These are phyloP conservation scores for Helicocarpus griseus DNA, from an alignment of 2,329 filamentous ascomycete species.

Conservation along the genomic window DNA sequence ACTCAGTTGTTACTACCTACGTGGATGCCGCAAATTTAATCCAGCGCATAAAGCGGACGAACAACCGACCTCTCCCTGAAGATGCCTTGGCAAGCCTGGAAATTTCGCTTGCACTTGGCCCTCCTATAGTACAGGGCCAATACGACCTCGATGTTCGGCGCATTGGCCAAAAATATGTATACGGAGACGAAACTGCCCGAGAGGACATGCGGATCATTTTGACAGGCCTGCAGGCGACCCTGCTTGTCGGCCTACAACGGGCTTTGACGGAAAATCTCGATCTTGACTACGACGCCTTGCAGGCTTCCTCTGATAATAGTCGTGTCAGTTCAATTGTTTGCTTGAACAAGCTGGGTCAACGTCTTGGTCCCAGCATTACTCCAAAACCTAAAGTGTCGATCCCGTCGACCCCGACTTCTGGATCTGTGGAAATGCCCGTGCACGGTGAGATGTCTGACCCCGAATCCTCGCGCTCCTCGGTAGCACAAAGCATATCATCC, in stretches of 20 bases:
- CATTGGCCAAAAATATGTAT: slow-evolving; percentile 26
- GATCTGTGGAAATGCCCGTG: background rate
- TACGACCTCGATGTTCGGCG: slow-evolving; percentile 25
- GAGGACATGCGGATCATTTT: slow-evolving; percentile 32
- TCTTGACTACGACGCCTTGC: slow-evolving; percentile 23
- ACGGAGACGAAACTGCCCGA: slow-evolving; percentile 27
- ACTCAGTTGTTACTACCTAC: slow-evolving; percentile 9
- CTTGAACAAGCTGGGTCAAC: slow-evolving; percentile 26
- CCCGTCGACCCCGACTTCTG: background rate
- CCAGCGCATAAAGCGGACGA: slow-evolving; percentile 8
- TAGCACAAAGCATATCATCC: background rate
- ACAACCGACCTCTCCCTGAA: background rate
- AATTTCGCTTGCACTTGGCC: slow-evolving; percentile 26
- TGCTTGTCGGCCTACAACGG: slow-evolving; percentile 25
- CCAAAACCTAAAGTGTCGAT: background rate
- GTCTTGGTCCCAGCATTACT: slow-evolving; percentile 15
- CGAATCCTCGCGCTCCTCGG: background rate
- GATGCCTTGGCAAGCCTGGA: slow-evolving; percentile 18
- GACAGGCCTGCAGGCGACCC: slow-evolving; percentile 26
- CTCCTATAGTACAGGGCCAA: slow-evolving; percentile 25
- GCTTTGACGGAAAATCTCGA: slow-evolving; percentile 22
- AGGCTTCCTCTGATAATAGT: slow-evolving; percentile 27
- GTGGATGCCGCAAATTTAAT: slow-evolving; percentile 10
- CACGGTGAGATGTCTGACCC: background rate
- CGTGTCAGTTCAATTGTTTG: slow-evolving; percentile 26